A percentile compares a stretch with the other conserved stretches of the same genome.
phyloP scores from a whole-genome alignment of 179 eudicot species.

The Heliamphora pulchella region DNA sequence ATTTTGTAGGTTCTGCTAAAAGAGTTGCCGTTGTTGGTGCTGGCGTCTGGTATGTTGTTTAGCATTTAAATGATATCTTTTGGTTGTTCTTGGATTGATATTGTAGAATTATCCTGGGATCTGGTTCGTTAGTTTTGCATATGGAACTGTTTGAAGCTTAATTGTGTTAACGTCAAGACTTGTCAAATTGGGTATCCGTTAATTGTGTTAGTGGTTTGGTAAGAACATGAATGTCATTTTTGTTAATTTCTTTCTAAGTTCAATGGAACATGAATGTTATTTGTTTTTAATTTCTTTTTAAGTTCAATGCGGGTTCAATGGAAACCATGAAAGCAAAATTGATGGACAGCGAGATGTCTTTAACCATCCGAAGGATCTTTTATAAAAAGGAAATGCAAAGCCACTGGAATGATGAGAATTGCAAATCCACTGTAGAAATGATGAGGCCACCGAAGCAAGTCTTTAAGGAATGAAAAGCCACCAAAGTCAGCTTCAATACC shows the following conservation, averaged over 20 bases:
- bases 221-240: neutral
- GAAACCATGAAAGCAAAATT: neutral
- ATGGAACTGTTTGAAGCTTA: neutral
- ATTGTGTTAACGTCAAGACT: neutral
- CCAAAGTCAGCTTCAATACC: too few species aligned
- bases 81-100: neutral
- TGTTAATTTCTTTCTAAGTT: neutral
- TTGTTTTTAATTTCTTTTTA: neutral
- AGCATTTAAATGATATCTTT: neutral
- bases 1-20: slow-evolving; percentile 47
- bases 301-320: neutral
- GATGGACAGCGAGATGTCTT: neutral
- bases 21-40: slow-evolving; percentile 97
- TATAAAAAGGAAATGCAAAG: too few species aligned
- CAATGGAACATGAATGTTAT: neutral
- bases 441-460: too few species aligned
- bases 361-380: too few species aligned
- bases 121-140: neutral
- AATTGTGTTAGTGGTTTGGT: neutral
- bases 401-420: too few species aligned
- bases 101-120: neutral
- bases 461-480: too few species aligned
- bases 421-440: too few species aligned
- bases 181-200: slow-evolving; percentile 7
- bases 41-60: slow-evolving; percentile 61